phyloP scores from a whole-genome alignment of 345 rosid genomes.

The Heritiera littoralis region DNA sequence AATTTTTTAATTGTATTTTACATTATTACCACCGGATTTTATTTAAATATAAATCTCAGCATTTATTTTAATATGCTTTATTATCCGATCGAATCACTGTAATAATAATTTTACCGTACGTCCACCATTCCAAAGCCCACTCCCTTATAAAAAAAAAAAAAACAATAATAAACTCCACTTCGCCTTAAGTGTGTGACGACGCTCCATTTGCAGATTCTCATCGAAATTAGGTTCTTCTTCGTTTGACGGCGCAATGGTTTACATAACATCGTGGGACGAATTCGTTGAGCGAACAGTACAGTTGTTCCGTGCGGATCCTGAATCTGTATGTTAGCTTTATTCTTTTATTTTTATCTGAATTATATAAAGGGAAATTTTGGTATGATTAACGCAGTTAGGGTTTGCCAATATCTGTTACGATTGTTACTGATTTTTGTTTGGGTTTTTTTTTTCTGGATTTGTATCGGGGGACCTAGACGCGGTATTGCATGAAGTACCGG shows the following conservation, averaged over 20 bases:
- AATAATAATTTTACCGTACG: too few relatives aligned
- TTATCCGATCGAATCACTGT: too few relatives aligned
- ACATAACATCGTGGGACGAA: slow-evolving; percentile 81
- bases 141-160: too few relatives aligned
- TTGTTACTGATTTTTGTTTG: slow-evolving; percentile 10
- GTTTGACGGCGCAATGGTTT: slow-evolving; percentile 53
- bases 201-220: not conserved
- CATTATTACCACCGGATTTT: too few relatives aligned
- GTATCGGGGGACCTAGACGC: slow-evolving; percentile 54
- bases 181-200: not conserved
- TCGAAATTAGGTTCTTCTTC: not conserved
- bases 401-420: not conserved
- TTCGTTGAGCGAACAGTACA: slow-evolving; percentile 78
- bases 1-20: too few relatives aligned
- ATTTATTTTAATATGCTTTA: too few relatives aligned
- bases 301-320: slow-evolving; percentile 86
- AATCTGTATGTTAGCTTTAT: slow-evolving; percentile 56
- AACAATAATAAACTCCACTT: too few relatives aligned
- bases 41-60: too few relatives aligned
- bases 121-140: too few relatives aligned
- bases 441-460: slow-evolving; percentile 3
- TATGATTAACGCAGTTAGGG: not conserved
- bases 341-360: not conserved
- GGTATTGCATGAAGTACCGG: slow-evolving; percentile 88
- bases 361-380: not conserved